Base-by-base conservation (phyloP, 768 basidiomycete species). In the Lactifluus piperatus region DNA sequence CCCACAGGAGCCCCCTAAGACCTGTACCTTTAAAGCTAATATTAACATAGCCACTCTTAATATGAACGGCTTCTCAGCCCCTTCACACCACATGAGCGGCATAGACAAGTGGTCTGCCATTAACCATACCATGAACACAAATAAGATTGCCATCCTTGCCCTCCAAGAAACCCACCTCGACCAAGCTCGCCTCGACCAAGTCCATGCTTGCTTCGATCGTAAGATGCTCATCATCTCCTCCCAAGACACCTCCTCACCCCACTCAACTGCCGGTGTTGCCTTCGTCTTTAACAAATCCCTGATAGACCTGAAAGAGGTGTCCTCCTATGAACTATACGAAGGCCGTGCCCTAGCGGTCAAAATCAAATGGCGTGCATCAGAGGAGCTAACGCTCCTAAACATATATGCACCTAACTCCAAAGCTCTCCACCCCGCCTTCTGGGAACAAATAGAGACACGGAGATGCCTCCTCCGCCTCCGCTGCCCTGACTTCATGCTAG, bases 311-410 rank as follows among this genome's bases (percentile, higher is more conserved):
- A 30, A 32, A 8, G 3, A 43, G 0, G 2, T 13, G 0, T 30
- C 2, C 1, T 14, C 1, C 0, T 4, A 14, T 4, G 20, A 30
- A 8, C 52, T 53, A 6, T 3, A 18, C 0, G 0, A 4, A 44
- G 52, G 52, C 3, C 0, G 54, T 0, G n/a, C 54, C 0, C 10
- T 39, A 4, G 7, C 6, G 1, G 22, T 70, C 0, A 51, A 32
- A 8, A 24, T 66, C 0, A 65, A 62, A 0, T 68, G 67, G 66
- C 56, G 63, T 13, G 18, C 55, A 16, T 16, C 53, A 5, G 32
- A 34, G 10, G 26, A 52, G 5, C 27, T 59, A 0, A 44, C 45
- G 0, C 48, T 70, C 0, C 46, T 68, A 6, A 36, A 36, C 13
- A 14, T 36, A 5, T 36, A 36, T 11, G 34, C 34, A 11, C 34